phyloP scores from a whole-genome alignment of 2,329 filamentous ascomycete species.

The Thielaviopsis musarum region DNA sequence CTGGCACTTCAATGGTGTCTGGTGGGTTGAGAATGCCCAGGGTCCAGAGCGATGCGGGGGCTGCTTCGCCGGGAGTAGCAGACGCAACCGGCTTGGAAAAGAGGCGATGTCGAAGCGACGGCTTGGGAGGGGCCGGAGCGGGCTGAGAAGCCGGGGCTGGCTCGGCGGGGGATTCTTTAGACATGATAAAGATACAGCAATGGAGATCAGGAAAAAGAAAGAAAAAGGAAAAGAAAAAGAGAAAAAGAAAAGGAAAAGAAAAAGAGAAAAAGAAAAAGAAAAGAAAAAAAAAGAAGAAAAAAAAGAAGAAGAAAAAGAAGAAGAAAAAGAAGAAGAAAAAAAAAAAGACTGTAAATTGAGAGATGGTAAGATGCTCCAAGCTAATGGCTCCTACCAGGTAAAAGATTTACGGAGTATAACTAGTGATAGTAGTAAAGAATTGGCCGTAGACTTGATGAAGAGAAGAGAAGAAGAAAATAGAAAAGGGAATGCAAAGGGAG shows the following conservation, averaged over 20 bases:
- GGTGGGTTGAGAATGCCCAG: slow-evolving; percentile 74
- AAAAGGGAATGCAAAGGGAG: background rate
- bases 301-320: background rate
- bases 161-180: background rate
- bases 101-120: background rate
- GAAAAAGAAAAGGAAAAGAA: background rate
- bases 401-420: background rate
- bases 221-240: background rate
- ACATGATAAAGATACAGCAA: background rate
- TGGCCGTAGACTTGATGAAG: background rate
- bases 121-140: background rate
- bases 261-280: background rate
- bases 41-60: slow-evolving; percentile 29
- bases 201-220: background rate
- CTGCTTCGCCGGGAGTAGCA: slow-evolving; percentile 8
- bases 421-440: background rate
- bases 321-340: background rate
- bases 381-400: background rate
- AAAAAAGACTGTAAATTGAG: background rate
- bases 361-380: background rate
- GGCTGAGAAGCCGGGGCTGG: no score
- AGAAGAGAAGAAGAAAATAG: background rate
- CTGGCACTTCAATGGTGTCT: slow-evolving; percentile 72
- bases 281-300: background rate
- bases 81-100: background rate